Evolutionary conservation across 345 rosid species (phyloP).

Genomic region (Gossypium stocksii): DNA sequence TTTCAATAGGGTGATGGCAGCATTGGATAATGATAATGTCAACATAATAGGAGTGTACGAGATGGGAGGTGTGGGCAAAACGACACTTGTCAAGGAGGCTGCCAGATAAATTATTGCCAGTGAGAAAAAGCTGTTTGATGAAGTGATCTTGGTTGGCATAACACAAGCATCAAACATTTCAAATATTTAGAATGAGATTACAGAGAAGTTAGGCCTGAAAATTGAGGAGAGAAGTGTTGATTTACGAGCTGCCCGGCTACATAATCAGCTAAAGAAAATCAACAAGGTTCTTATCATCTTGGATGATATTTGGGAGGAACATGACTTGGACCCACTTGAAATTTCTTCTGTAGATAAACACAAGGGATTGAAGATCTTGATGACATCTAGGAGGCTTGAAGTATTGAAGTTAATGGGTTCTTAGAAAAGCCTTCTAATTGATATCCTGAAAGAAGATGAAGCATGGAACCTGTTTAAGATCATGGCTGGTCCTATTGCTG

Average conservation of each 20-base stretch:
- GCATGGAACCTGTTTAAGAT: slow-evolving; percentile 19
- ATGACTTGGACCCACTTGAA: neutral
- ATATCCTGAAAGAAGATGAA: slow-evolving; percentile 10
- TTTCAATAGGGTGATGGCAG: neutral
- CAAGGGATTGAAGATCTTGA: slow-evolving; percentile 18
- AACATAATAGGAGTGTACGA: neutral
- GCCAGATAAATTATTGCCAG: neutral
- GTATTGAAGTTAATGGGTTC: slow-evolving; percentile 10
- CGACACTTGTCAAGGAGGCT: neutral
- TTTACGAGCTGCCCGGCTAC: neutral
- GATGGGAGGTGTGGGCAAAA: neutral
- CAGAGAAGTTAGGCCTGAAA: neutral
- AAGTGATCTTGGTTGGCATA: neutral
- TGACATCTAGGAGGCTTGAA: slow-evolving; percentile 15
- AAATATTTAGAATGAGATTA: neutral
- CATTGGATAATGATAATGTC: neutral
- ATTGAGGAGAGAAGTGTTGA: neutral
- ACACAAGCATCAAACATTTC: neutral
- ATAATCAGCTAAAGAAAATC: neutral
- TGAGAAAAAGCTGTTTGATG: neutral
- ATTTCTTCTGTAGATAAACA: neutral
- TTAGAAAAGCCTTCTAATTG: neutral
- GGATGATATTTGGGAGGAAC: neutral
- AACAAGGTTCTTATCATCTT: neutral
- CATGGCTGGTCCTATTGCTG: neutral